Evolutionary conservation across 1,284 basidiomycete genomes (phyloP).

Genomic region (Schizophyllum commune): DNA sequence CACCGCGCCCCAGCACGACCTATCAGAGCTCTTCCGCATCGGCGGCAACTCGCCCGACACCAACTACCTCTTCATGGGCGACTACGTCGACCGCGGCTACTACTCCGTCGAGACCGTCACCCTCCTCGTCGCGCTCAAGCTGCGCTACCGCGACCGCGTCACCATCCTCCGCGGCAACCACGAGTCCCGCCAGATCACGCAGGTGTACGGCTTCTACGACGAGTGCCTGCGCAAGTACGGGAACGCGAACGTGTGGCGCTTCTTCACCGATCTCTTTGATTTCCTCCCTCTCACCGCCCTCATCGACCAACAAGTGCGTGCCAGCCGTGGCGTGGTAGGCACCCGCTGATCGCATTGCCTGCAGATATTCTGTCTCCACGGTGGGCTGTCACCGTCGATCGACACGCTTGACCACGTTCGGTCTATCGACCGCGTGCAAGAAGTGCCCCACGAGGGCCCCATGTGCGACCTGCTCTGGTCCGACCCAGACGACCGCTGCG

Average conservation of each 20-base stretch:
- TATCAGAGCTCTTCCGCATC: conserved; percentile 98
- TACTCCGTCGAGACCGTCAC: conserved; percentile 99
- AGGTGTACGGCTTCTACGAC: conserved; percentile 99
- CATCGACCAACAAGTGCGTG: conserved; percentile 94
- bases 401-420: conserved; percentile 99
- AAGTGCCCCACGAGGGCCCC: conserved; percentile 97
- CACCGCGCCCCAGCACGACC: conserved; percentile 70
- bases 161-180: conserved; percentile 98
- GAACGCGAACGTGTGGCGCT: conserved; percentile 99
- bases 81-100: conserved; percentile 99
- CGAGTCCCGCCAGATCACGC: conserved; percentile 98
- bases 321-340: conserved; percentile 2
- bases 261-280: conserved; percentile 98
- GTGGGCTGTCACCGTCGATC: conserved; percentile 97
- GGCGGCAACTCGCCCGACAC: conserved; percentile 99
- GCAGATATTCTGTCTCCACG: conserved; percentile 98
- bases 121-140: conserved; percentile 95
- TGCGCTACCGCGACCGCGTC: conserved; percentile 97
- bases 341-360: background rate
- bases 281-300: conserved; percentile 95
- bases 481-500: conserved; percentile 97
- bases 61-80: conserved; percentile 99
- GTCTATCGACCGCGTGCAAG: conserved; percentile 96
- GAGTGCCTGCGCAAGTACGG: conserved; percentile 99
- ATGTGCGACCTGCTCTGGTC: conserved; percentile 99